Evolutionary conservation across 2,329 filamentous ascomycete species (phyloP), one percentile per base, ranked within the genome.

Genomic region (Colletotrichum simmondsii): DNA sequence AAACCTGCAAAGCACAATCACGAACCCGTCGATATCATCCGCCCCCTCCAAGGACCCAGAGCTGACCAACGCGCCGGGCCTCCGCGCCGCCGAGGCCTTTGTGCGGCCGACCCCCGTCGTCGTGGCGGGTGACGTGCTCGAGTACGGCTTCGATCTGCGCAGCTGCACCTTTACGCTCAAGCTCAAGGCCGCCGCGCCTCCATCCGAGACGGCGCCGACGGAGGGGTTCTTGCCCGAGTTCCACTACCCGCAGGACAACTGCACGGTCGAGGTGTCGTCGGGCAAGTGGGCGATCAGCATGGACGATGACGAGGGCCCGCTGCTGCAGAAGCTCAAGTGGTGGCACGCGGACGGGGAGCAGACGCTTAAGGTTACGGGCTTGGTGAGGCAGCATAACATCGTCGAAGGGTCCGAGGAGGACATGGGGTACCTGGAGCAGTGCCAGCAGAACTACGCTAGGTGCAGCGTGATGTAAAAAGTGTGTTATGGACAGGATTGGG

Each of bases 261-360:
- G 92, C 52, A 88, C 87, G 0, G 91, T 99, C 4, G 89, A 93
- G 66, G 93, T 95, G 32, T 94, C 91, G 63, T 94, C 93, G 0
- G 97, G 97, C 7, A 97, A 96, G 80, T 99, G 95, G 95, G 92
- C 93, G 76, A 94, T 98, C 73, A 91, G 91, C 76, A 89, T 86
- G 5, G 92, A 95, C 73, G 93, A 95, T 68, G 88, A 91, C 10
- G 90, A 93, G 74, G 91, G 90, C 0, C 91, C 90, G 5, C 85
- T 91, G 76, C 86, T 95, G 73, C 96, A 98, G 84, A 89, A 89
- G 75, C 84, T 99, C 75, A 91, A 90, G 77, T 99, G 97, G 97
- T 98, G 96, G 95, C 95, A 99, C 83, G 91, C 90, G 1, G 92
- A 93, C 68, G 97, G 96, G 2, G 91, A 95, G 76, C 96, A 98